These are phyloP conservation scores for Cicer chorassanicum DNA, from an alignment of 306 rosid species.

Conservation along the genomic window DNA sequence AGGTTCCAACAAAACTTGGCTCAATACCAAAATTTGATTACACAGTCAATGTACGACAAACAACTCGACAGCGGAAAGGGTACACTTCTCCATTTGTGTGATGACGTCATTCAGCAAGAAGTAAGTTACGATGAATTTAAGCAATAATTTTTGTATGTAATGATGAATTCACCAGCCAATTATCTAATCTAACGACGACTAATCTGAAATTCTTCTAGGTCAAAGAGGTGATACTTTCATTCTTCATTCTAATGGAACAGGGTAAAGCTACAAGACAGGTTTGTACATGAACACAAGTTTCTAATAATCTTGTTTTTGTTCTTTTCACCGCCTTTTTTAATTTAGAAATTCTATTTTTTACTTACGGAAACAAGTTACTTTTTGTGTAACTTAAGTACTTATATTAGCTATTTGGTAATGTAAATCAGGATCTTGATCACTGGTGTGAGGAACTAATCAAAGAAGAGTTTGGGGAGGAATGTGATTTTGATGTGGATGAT, in stretches of 20 bases:
- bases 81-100: constrained; percentile 97
- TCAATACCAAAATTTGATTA: constrained; percentile 88
- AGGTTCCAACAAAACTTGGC: constrained; percentile 94
- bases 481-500: constrained; percentile 95
- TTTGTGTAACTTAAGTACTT: constrained; percentile 9
- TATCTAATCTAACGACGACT: constrained; percentile 14
- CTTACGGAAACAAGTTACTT: constrained; percentile 1
- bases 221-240: constrained; percentile 88
- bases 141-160: constrained; percentile 9
- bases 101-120: constrained; percentile 98
- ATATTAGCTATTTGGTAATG: constrained; percentile 40
- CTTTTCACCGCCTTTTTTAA: constrained; percentile 3
- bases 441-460: constrained; percentile 87
- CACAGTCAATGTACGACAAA: constrained; percentile 95
- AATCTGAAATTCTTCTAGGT: constrained; percentile 61
- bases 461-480: constrained; percentile 75
- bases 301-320: constrained; percentile 34
- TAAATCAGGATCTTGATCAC: constrained; percentile 80
- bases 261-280: constrained; percentile 88
- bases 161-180: constrained; percentile 1
- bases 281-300: constrained; percentile 31
- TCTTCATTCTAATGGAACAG: constrained; percentile 91
- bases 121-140: constrained; percentile 49
- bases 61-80: constrained; percentile 98
- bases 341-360: constrained; percentile 5